These are phyloP conservation scores for Ophiocordyceps camponoti-saundersi DNA, from an alignment of 2,329 filamentous ascomycete species.

Conservation along the genomic window DNA sequence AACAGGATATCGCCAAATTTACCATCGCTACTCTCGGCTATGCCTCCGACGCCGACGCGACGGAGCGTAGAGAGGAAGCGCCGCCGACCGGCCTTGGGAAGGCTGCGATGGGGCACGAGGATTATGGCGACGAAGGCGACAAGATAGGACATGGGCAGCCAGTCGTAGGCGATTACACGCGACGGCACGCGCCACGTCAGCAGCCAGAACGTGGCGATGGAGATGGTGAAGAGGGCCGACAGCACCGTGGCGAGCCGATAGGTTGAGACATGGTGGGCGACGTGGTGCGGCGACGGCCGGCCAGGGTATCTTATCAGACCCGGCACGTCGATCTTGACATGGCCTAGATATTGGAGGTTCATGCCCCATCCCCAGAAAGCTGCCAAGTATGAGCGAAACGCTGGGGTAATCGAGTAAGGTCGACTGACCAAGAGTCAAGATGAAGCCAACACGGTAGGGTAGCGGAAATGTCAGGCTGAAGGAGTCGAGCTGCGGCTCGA, in stretches of 20 bases:
- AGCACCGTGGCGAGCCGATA: slow-evolving; percentile 74
- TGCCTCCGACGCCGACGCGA: slow-evolving; percentile 66
- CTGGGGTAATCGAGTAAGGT: too few species aligned
- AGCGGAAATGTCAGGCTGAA: slow-evolving; percentile 79
- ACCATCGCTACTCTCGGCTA: slow-evolving; percentile 73
- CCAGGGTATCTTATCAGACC: slow-evolving; percentile 72
- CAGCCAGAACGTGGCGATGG: slow-evolving; percentile 69
- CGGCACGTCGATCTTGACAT: slow-evolving; percentile 72
- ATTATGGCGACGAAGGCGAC: slow-evolving; percentile 55
- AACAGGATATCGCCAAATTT: slow-evolving; percentile 92
- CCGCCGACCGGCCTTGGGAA: slow-evolving; percentile 53
- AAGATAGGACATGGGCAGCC: slow-evolving; percentile 74
- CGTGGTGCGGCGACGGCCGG: slow-evolving; percentile 51
- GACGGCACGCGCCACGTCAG: slow-evolving; percentile 54
- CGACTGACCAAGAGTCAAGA: slow-evolving; percentile 62
- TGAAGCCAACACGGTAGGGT: slow-evolving; percentile 75
- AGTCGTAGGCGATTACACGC: slow-evolving; percentile 62
- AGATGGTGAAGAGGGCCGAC: slow-evolving; percentile 51
- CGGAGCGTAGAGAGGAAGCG: slow-evolving; percentile 61
- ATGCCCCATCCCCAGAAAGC: slow-evolving; percentile 90
- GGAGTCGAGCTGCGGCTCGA: slow-evolving; percentile 58
- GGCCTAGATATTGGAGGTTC: slow-evolving; percentile 75
- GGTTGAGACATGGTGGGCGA: slow-evolving; percentile 62
- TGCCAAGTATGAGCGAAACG: slow-evolving; percentile 15
- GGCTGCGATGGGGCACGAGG: slow-evolving; percentile 50